phyloP scores from a whole-genome alignment of 2,329 filamentous ascomycete genomes.

The Metarhizium rileyi region DNA sequence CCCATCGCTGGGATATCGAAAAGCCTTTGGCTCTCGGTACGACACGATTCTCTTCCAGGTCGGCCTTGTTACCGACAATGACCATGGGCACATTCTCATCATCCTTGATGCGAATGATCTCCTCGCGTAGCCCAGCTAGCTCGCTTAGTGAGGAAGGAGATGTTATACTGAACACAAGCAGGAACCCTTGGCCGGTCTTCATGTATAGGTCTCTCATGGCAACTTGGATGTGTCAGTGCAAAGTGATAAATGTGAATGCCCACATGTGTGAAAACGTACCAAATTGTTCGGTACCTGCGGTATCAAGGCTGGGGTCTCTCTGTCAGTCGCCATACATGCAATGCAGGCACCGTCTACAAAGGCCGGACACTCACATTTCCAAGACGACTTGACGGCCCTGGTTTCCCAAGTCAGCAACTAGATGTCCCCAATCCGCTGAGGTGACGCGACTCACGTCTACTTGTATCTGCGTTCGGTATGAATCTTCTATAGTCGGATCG shows the following conservation, averaged over 20 bases:
- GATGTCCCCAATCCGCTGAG: neutral
- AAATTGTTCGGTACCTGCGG: slow-evolving; percentile 86
- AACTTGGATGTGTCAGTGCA: slow-evolving; percentile 27
- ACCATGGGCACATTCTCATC: slow-evolving; percentile 79
- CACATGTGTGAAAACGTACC: slow-evolving; percentile 47
- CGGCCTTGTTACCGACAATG: slow-evolving; percentile 85
- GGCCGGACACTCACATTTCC: slow-evolving; percentile 60
- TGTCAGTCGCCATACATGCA: slow-evolving; percentile 12
- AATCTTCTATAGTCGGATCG: slow-evolving; percentile 71
- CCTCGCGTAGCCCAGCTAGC: slow-evolving; percentile 70
- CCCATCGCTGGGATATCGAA: slow-evolving; percentile 77
- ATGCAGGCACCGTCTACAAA: neutral
- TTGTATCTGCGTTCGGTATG: slow-evolving; percentile 63
- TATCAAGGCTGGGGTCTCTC: slow-evolving; percentile 56
- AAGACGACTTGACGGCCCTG: slow-evolving; percentile 81
- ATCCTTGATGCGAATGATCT: slow-evolving; percentile 86
- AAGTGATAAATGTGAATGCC: slow-evolving; percentile 23
- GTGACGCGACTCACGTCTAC: slow-evolving; percentile 61
- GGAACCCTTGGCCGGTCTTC: slow-evolving; percentile 86
- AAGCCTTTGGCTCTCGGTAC: slow-evolving; percentile 75
- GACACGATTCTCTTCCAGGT: slow-evolving; percentile 75
- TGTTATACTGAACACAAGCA: slow-evolving; percentile 87
- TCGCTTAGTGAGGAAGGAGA: slow-evolving; percentile 76
- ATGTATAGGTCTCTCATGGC: slow-evolving; percentile 77
- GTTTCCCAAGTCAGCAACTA: neutral